A percentile compares a stretch with the other conserved stretches of the same genome.
phyloP scores from a whole-genome alignment of 768 basidiomycete species.

The Rhizopogon rudus region DNA sequence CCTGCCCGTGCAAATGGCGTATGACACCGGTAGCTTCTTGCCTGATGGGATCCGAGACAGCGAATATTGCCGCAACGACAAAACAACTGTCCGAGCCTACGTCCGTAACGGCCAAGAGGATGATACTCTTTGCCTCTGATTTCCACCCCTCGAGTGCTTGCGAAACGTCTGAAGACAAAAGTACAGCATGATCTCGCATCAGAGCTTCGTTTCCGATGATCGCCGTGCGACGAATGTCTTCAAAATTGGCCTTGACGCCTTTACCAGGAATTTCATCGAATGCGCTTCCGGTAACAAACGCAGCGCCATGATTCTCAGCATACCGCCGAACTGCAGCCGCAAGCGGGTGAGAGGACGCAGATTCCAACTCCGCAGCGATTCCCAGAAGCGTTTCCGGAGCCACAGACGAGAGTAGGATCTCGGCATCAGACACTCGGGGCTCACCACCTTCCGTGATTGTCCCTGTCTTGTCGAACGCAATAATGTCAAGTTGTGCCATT shows the following conservation, averaged over 20 bases:
- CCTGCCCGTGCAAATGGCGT: conserved; percentile 41
- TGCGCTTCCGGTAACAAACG: conserved; percentile 24
- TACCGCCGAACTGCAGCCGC: conserved; percentile 53
- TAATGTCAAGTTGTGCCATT: conserved; percentile 62
- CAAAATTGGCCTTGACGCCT: conserved; percentile 53
- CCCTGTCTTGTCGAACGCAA: conserved; percentile 88
- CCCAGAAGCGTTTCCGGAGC: conserved; percentile 36
- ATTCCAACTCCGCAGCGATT: conserved; percentile 52
- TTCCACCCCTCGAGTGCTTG: conserved; percentile 50
- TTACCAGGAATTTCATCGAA: conserved; percentile 64
- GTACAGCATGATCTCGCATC: conserved; percentile 45
- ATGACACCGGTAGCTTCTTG: conserved; percentile 54
- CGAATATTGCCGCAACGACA: conserved; percentile 46
- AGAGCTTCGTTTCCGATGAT: conserved; percentile 70
- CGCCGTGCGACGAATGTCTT: conserved; percentile 33
- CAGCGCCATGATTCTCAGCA: conserved; percentile 31
- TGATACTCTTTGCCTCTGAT: conserved; percentile 63
- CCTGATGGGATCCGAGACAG: conserved; percentile 61
- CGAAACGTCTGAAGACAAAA: conserved; percentile 24
- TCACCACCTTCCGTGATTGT: conserved; percentile 70
- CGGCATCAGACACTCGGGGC: conserved; percentile 54
- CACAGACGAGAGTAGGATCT: conserved; percentile 19
- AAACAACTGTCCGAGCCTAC: conserved; percentile 14
- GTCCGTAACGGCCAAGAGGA: conserved; percentile 46
- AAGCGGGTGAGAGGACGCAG: conserved; percentile 59